A percentile compares a stretch with the other conserved stretches of the same genome.
Evolutionary conservation across 768 basidiomycete species (phyloP).

Genomic region (Leucocoprinus sp.): DNA sequence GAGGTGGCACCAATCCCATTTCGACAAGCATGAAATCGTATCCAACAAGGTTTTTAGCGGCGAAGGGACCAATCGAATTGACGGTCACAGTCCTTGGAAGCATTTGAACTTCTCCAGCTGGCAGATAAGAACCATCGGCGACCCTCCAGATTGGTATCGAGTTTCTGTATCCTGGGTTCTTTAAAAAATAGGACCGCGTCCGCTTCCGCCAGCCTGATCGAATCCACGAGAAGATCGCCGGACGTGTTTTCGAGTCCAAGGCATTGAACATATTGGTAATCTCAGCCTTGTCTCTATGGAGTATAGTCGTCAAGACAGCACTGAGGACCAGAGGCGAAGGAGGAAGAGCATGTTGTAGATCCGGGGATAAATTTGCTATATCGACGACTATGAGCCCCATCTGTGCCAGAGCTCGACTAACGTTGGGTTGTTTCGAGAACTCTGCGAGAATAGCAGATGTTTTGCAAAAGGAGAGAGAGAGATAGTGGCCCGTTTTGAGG

Average conservation of each 20-base stretch:
- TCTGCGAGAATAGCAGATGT: slow-evolving; percentile 19
- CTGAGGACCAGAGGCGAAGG: background rate
- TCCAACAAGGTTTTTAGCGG: background rate
- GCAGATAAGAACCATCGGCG: background rate
- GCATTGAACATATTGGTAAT: background rate
- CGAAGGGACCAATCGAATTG: slow-evolving; percentile 1
- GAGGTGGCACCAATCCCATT: slow-evolving; percentile 1
- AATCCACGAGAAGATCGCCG: background rate
- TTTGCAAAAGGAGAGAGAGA: slow-evolving; percentile 25
- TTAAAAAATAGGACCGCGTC: background rate
- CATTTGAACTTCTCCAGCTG: slow-evolving; percentile 5
- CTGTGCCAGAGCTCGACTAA: slow-evolving; percentile 26
- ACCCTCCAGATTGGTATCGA: slow-evolving; percentile 7
- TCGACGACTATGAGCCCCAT: slow-evolving; percentile 10
- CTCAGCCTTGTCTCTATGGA: background rate
- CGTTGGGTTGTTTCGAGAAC: slow-evolving; percentile 10
- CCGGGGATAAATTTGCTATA: slow-evolving; percentile 12
- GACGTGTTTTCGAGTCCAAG: background rate
- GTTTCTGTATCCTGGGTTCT: background rate
- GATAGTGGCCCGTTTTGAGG: slow-evolving; percentile 16
- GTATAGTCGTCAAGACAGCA: background rate
- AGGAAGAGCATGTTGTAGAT: slow-evolving; percentile 4
- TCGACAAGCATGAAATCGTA: background rate
- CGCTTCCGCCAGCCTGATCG: background rate
- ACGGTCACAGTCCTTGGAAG: slow-evolving; percentile 2